Percentiles rank a stretch among this genome's conserved stretches.
Evolutionary conservation across 2,329 filamentous ascomycete genomes (phyloP).

Genomic region (Tolypocladium ophioglossoides): DNA sequence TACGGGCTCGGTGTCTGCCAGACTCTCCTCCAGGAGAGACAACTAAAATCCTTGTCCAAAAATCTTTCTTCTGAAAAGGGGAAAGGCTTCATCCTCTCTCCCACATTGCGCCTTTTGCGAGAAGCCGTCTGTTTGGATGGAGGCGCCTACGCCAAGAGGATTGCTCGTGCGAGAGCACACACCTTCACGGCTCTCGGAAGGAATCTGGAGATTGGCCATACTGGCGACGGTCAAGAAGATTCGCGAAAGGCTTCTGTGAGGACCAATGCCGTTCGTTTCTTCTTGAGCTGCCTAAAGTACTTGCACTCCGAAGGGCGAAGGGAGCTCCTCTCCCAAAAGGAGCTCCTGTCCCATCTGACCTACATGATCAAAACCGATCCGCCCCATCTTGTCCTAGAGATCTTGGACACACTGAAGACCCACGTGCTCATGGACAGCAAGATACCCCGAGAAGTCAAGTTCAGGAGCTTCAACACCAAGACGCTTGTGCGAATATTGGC

Average conservation of each 20-base stretch:
- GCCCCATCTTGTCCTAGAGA: conserved; percentile 62
- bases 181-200: conserved; percentile 72
- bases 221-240: conserved; percentile 49
- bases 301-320: conserved; percentile 67
- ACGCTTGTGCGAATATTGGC: conserved; percentile 62
- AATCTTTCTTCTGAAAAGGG: conserved; percentile 70
- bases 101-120: conserved; percentile 72
- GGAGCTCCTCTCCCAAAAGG: conserved; percentile 69
- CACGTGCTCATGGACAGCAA: conserved; percentile 66
- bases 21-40: conserved; percentile 68
- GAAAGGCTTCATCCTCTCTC: conserved; percentile 83
- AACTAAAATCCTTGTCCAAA: conserved; percentile 69
- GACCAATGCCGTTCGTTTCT: conserved; percentile 71
- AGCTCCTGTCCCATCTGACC: conserved; percentile 74
- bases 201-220: conserved; percentile 63
- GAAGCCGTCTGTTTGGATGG: conserved; percentile 83
- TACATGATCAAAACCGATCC: conserved; percentile 71
- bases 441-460: conserved; percentile 64
- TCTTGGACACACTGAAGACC: conserved; percentile 59
- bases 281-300: conserved; percentile 69
- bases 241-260: conserved; percentile 65
- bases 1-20: conserved; percentile 72
- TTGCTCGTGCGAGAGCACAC: conserved; percentile 68
- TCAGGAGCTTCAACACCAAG: conserved; percentile 62
- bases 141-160: conserved; percentile 63